phyloP scores from a whole-genome alignment of 2,329 filamentous ascomycete genomes.

The Hirsutella rhossiliensis region DNA sequence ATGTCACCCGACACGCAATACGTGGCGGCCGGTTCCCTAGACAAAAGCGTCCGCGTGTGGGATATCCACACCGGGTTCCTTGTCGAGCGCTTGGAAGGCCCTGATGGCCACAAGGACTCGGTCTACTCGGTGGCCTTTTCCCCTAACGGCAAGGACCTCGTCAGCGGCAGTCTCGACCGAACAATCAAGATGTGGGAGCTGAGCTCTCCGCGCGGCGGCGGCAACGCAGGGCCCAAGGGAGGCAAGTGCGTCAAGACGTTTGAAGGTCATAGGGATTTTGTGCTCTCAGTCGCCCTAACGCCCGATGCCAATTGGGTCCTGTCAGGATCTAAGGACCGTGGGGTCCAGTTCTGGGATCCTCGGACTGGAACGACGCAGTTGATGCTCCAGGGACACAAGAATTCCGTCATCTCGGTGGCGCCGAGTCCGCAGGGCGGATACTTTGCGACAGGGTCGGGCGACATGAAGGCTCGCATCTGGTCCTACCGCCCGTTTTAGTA shows the following conservation, averaged over 20 bases:
- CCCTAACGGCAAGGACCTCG: conserved; percentile 82
- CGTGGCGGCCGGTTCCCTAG: conserved; percentile 86
- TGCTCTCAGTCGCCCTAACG: conserved; percentile 87
- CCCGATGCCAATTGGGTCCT: conserved; percentile 94
- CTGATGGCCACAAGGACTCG: conserved; percentile 90
- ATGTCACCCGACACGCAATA: conserved; percentile 93
- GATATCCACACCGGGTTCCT: conserved; percentile 78
- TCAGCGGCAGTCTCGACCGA: conserved; percentile 91
- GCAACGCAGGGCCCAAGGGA: conserved; percentile 59
- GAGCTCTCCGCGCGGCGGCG: conserved; percentile 55
- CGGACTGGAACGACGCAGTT: conserved; percentile 86
- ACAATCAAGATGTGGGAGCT: conserved; percentile 99
- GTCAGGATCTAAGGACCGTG: conserved; percentile 91
- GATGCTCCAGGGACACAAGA: conserved; percentile 98
- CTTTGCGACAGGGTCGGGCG: conserved; percentile 93
- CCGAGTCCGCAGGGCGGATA: conserved; percentile 78
- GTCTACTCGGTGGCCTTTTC: conserved; percentile 96
- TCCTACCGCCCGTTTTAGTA: conserved; percentile 50
- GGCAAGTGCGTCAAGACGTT: conserved; percentile 95
- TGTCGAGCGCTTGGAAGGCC: conserved; percentile 82
- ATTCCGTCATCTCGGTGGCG: conserved; percentile 94
- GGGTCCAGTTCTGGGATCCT: conserved; percentile 98
- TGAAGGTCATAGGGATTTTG: conserved; percentile 95
- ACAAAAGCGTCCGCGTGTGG: conserved; percentile 98
- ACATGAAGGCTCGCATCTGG: conserved; percentile 98